phyloP scores from a whole-genome alignment of 2,329 filamentous ascomycete species.

The Penicillium sp. region DNA sequence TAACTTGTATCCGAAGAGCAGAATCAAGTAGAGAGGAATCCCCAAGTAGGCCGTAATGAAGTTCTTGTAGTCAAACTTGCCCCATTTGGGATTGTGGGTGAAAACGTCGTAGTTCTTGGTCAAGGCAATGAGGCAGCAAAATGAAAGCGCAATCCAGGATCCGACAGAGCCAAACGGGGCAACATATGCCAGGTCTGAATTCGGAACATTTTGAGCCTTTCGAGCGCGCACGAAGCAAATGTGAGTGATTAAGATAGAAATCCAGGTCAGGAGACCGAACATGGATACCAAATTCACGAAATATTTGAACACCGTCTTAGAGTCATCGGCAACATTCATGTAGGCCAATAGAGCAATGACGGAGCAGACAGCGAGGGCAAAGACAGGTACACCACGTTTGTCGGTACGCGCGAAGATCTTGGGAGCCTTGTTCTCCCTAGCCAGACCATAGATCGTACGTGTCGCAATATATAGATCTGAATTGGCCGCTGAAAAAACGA shows the following conservation, averaged over 20 bases:
- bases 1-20: slow-evolving; percentile 72
- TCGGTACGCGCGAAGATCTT: slow-evolving; percentile 73
- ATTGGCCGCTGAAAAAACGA: slow-evolving; percentile 78
- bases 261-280: slow-evolving; percentile 69
- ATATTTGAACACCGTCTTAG: slow-evolving; percentile 63
- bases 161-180: slow-evolving; percentile 74
- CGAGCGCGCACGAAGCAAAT: slow-evolving; percentile 69
- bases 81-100: slow-evolving; percentile 52
- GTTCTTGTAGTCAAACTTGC: slow-evolving; percentile 71
- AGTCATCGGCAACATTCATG: slow-evolving; percentile 65
- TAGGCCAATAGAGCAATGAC: slow-evolving; percentile 70
- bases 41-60: slow-evolving; percentile 79
- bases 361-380: slow-evolving; percentile 65
- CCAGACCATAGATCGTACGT: slow-evolving; percentile 73
- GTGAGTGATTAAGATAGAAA: slow-evolving; percentile 70
- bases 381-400: slow-evolving; percentile 71
- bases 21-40: slow-evolving; percentile 72
- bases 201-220: slow-evolving; percentile 61
- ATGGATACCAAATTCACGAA: slow-evolving; percentile 71
- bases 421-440: slow-evolving; percentile 72
- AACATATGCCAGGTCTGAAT: slow-evolving; percentile 63
- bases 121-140: slow-evolving; percentile 73
- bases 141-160: slow-evolving; percentile 68
- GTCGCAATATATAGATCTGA: slow-evolving; percentile 77
- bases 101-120: slow-evolving; percentile 86